Evolutionary conservation across 768 basidiomycete species (phyloP), one percentile per base, ranked within the genome.

Genomic region (Suillus bovinus): DNA sequence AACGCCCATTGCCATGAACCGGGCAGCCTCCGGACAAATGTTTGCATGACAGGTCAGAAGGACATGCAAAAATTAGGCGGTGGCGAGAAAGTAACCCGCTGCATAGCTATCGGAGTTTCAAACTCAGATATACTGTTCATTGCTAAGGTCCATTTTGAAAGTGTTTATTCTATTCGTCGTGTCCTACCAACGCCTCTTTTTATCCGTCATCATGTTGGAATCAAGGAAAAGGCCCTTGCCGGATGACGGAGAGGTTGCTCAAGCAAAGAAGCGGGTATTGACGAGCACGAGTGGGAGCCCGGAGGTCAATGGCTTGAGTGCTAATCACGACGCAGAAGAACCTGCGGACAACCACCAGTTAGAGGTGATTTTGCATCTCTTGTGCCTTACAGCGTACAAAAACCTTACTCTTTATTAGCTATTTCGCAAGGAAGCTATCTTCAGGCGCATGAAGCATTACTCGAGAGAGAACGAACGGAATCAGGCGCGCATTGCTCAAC

Each of bases 361-460:
- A 67, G 89, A 91, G 86, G 89, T 88, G 78, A 73, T 56, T 56
- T 39, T 27, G 17, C 64, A 13, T 11, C 10, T 20, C n/a, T 20
- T 27, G 24, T 56, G 16, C 16, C 2, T 16, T 27, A 27, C 38
- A 38, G 20, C 39, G 10, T 29, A 27, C 27, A n/a, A 39, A 22
- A 13, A 29, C 36, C 68, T 67, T 54, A 57, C 63, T 64, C 60
- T 58, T 60, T 68, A 38, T 60, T 60, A 94, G 92, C 78, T 83
- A n/a, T 94, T 92, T 73, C 85, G 90, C 64, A 94, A 94, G 74
- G 91, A 92, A 68, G 93, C 93, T 47, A 87, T 94, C 56, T 94
- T 86, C 74, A 83, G 93, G 44, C 81, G 90, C 62, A 93, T 94
- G 91, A 86, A 81, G 69, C 85, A 93, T 69, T 93, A 94, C 73